These are phyloP conservation scores for Alternaria sp. DNA, from an alignment of 2,329 filamentous ascomycete species.

Conservation along the genomic window DNA sequence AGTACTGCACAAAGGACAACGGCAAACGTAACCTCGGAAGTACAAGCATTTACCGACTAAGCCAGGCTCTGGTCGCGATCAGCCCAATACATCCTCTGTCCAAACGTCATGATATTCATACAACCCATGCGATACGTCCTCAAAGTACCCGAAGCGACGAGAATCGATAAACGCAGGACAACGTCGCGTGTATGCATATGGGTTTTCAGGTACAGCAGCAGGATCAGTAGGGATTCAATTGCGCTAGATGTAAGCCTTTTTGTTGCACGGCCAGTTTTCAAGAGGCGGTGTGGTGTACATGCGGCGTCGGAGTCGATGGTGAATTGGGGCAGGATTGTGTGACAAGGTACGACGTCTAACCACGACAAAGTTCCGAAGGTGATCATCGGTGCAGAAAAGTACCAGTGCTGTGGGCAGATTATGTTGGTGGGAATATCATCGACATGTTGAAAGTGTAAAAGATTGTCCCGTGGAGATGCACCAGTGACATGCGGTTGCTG, in stretches of 20 bases:
- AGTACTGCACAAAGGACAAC: not conserved
- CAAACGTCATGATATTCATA: not conserved
- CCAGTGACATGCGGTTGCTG: conserved; percentile 11
- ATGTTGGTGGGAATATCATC: not conserved
- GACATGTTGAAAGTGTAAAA: not conserved
- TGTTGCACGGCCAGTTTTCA: not conserved
- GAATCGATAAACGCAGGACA: conserved; percentile 15
- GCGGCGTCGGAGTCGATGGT: not conserved
- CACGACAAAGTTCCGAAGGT: conserved; percentile 7
- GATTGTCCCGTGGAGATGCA: not conserved
- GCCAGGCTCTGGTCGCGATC: not conserved
- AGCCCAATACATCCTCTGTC: not conserved
- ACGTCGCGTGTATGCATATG: conserved; percentile 18
- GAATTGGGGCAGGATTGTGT: conserved; percentile 9
- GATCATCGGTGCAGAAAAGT: conserved; percentile 13
- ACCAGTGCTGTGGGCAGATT: not conserved
- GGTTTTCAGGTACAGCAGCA: conserved; percentile 6
- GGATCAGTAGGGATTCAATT: conserved; percentile 6
- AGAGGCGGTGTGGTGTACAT: conserved; percentile 9
- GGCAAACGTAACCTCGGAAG: too few species aligned
- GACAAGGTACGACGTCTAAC: conserved; percentile 13
- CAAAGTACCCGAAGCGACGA: not conserved
- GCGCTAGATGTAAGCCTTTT: not conserved
- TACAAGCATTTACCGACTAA: not conserved
- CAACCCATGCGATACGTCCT: not conserved